Base-by-base conservation (phyloP, 176 grass and related monocot genomes). In the Carex parvula region DNA sequence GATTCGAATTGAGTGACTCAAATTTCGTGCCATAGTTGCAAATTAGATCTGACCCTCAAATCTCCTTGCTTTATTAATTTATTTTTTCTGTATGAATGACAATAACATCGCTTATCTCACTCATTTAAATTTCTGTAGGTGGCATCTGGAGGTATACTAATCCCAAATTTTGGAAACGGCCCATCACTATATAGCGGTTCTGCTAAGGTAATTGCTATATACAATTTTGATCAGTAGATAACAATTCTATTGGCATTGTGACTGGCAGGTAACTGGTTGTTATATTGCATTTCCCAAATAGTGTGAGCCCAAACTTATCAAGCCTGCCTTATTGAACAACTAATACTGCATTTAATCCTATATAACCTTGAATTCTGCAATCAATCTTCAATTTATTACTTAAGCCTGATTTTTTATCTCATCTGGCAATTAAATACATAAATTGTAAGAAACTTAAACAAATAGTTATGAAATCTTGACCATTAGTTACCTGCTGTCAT, bases 81-180 rank as follows among this genome's bases (percentile, higher is more conserved):
- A 37, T 63, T 39, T 62, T 17, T 60, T 81, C 11, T 20, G 79
- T 81, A 12, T 70, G 22, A 33, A 70, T 70, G 24, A 4, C 54
- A 66, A 75, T 50, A 26, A 11, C 20, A 75, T 75, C 11, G 8
- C 37, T 71, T 53, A 39, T 14, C 52, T 21, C 21, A 15, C 42
- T 75, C 12, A 16, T 75, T 75, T 75, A 6, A 13, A 75, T 54
- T 69, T 69, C 33, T 75, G 71, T 30, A 75, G 71, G 46, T 75
- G 6, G 1, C 52, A 57, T 78, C 73, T 78, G 73, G 73, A 33
- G 52, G 73, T 56, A 33, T 78, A 35, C 15, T 52, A 73, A 52
- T 78, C 73, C 14, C 48, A 16, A 57, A 56, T 78, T 17, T 56
- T 78, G 73, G 73, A 78, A 56, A 78, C 17, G 6, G 73, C 26